Evolutionary conservation across 139 green algal species (phyloP), one percentile per base, ranked within the genome.

Genomic region (Chlorella sp.): DNA sequence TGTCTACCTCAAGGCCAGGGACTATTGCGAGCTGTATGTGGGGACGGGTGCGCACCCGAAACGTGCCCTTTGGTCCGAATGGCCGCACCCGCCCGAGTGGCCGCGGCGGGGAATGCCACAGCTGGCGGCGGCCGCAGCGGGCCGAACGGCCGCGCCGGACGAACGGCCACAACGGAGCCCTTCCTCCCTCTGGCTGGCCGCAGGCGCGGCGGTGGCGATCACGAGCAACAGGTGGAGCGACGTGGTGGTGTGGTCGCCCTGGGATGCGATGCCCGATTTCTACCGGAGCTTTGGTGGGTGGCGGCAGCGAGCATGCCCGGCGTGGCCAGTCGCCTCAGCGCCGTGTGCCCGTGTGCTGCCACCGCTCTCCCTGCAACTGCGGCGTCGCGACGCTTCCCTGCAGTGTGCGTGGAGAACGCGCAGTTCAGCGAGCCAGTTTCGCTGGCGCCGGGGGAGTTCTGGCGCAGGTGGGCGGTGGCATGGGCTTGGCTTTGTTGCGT

Each of bases 1-100:
- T 41, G 94, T 99, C 33, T 99, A 97, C 82, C 77, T 96, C 8
- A 79, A 92, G 38, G 89, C 92, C 1, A 82, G 83, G 0, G 82
- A 86, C n/a, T 89, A 96, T 68, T 84, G 97, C n/a, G 84, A 95
- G 77, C 89, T 99, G 45, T 90, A 96, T 76, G 90, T 93, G 14
- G 92, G 93, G 35, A 93, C 87, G 41, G 88, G 88, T 84, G 67
- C 38, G 61, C 17, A 8, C 19, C n/a, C n/a, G n/a, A n/a, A n/a
- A n/a, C n/a, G n/a, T n/a, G n/a, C n/a, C n/a, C n/a, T n/a, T n/a
- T n/a, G n/a, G n/a, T n/a, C n/a, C n/a, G n/a, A n/a, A n/a, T n/a
- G n/a, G n/a, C n/a, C n/a, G n/a, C n/a, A n/a, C n/a, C n/a, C n/a
- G n/a, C n/a, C n/a, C n/a, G n/a, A n/a, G n/a, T n/a, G n/a, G n/a